Evolutionary conservation across 441 rosid species (phyloP).

Genomic region (Gossypium lobatum): DNA sequence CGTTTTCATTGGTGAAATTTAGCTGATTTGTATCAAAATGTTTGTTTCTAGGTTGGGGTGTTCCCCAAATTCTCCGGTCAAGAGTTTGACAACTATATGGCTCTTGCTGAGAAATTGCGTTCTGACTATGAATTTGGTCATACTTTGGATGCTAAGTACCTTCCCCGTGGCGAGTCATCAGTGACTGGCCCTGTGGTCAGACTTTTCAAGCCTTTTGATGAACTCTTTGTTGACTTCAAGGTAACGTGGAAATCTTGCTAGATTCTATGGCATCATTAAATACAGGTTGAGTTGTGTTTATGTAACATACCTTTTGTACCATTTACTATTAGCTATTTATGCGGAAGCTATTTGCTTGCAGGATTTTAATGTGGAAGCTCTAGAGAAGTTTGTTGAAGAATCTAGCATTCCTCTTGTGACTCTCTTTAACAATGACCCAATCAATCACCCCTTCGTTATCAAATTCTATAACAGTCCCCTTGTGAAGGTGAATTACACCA

Average conservation of each 20-base stretch:
- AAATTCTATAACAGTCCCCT: conserved; percentile 64
- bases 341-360: conserved; percentile 29
- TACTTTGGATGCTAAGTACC: conserved; percentile 69
- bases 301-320: neutral
- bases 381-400: conserved; percentile 74
- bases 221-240: conserved; percentile 73
- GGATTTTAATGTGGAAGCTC: conserved; percentile 61
- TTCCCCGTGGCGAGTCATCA: conserved; percentile 85
- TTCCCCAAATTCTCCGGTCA: conserved; percentile 82
- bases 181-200: conserved; percentile 81
- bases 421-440: conserved; percentile 60
- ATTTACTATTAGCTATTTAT: neutral
- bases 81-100: conserved; percentile 65
- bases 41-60: conserved; percentile 68
- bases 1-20: neutral
- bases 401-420: conserved; percentile 71
- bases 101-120: conserved; percentile 75
- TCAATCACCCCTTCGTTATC: conserved; percentile 71
- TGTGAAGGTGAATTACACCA: conserved; percentile 50
- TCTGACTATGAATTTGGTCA: conserved; percentile 89
- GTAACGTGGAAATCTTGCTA: conserved; percentile 30
- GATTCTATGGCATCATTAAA: conserved; percentile 2
- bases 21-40: neutral
- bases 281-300: neutral
- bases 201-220: conserved; percentile 96